These are phyloP conservation scores for Ilyonectria mors-panacis DNA, from an alignment of 2,329 filamentous ascomycete species.

Conservation along the genomic window DNA sequence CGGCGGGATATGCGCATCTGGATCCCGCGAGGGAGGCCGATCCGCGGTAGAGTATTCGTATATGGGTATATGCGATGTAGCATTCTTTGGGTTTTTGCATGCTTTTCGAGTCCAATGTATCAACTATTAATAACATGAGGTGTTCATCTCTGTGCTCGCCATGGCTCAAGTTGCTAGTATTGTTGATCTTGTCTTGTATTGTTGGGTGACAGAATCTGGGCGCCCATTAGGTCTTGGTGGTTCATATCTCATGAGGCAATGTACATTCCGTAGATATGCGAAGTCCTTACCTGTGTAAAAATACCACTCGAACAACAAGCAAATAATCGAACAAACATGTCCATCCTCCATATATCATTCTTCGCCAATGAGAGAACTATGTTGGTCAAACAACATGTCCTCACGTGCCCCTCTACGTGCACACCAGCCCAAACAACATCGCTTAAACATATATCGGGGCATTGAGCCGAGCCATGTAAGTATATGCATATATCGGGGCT, in stretches of 20 bases:
- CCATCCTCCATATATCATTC: neutral
- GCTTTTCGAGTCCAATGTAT: conserved; percentile 17
- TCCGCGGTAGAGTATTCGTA: conserved; percentile 25
- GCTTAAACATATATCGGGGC: conserved; percentile 15
- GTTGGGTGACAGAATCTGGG: too few relatives aligned
- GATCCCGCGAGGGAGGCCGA: conserved; percentile 29
- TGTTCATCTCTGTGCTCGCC: neutral
- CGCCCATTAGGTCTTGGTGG: too few relatives aligned
- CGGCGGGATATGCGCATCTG: conserved; percentile 24
- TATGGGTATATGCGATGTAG: conserved; percentile 14
- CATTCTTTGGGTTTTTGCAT: conserved; percentile 18
- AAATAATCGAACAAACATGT: too few relatives aligned
- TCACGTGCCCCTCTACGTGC: neutral
- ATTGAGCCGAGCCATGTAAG: neutral
- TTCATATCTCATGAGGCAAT: too few relatives aligned
- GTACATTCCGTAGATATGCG: too few relatives aligned
- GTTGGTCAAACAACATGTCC: neutral
- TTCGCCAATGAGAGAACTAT: neutral
- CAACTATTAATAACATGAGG: conserved; percentile 8
- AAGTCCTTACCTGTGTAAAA: too few relatives aligned
- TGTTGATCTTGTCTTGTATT: too few relatives aligned
- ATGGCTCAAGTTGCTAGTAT: neutral
- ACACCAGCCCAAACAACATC: neutral
- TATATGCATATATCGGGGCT: conserved; percentile 15
- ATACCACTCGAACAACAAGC: too few relatives aligned